Evolutionary conservation across 495 filamentous ascomycete genomes (phyloP), one percentile per base, ranked within the genome.

Genomic region (Penicillium pancosmium): DNA sequence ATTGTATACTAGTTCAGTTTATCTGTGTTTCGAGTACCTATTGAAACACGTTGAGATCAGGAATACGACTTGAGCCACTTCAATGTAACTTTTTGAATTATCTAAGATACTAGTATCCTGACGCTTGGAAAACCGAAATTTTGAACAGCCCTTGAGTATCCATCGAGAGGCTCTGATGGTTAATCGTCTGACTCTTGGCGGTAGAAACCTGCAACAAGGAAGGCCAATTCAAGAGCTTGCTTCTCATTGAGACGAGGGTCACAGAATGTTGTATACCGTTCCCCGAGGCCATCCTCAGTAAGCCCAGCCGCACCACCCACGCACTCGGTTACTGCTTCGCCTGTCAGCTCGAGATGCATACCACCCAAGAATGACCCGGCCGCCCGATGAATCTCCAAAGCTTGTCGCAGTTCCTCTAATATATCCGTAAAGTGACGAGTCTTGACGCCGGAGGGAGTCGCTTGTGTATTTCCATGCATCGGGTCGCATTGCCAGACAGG

Each of bases 401-500:
- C 89, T 62, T 89, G 83, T 49, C 84, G 80, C 40, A 98, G 78
- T 78, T 98, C 95, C 12, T 82, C 85, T 62, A 97, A 84, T 59
- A 98, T 96, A 71, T 90, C 85, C 36, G 80, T 82, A 73, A 98
- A 98, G 52, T 88, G 85, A 3, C 95, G 82, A 3, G 94, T 98
- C 79, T 98, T 98, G 69, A 96, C 82, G 8, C 80, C 77, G 0
- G 82, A 78, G 0, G 86, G 77, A 0, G 91, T 92, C 18, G 85
- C 82, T 56, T 76, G 76, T 7, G 77, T 80, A 54, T 82, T 88
- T 57, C 94, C 94, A 77, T 98, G 94, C 95, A 98, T 98, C 11
- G 94, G 94, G 73, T 98, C 94, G 74, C 92, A 96, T 73, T 97
- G 91, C 94, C 94, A 98, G 60, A 98, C 91, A 13, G 96, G 92